Percentiles rank a stretch among this genome's conserved stretches.
phyloP scores from a whole-genome alignment of 78 protist species.

The Cyanophora paradoxa region DNA sequence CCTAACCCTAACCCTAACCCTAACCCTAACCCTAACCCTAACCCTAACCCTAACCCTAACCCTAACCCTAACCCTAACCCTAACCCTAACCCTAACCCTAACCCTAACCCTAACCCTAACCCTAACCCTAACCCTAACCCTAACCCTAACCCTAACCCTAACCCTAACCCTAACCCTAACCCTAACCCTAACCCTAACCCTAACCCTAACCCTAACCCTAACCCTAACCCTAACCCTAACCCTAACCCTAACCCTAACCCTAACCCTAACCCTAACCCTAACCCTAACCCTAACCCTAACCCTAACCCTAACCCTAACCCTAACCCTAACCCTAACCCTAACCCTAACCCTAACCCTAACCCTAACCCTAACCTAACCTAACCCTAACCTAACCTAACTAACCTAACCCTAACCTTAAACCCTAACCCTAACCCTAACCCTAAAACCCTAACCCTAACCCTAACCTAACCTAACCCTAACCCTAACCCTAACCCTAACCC shows the following conservation, averaged over 20 bases:
- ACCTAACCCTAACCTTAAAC: slow-evolving; percentile 7
- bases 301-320: slow-evolving; percentile 1
- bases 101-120: neutral
- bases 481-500: slow-evolving; percentile 4
- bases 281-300: neutral
- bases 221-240: neutral
- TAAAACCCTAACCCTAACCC: too few relatives aligned
- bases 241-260: neutral
- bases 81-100: neutral
- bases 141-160: neutral
- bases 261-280: slow-evolving; percentile 1
- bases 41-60: neutral
- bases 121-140: neutral
- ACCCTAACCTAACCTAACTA: too few relatives aligned
- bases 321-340: slow-evolving; percentile 4
- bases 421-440: too few relatives aligned
- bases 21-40: neutral
- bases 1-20: neutral
- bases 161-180: neutral
- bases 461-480: too few relatives aligned
- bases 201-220: neutral
- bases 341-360: slow-evolving; percentile 18
- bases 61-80: neutral
- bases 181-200: neutral
- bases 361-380: too few relatives aligned